Percentiles rank a stretch among this genome's conserved stretches.
These are phyloP conservation scores for Termitomyces sp. DNA, from an alignment of 768 basidiomycete genomes.

Conservation along the genomic window DNA sequence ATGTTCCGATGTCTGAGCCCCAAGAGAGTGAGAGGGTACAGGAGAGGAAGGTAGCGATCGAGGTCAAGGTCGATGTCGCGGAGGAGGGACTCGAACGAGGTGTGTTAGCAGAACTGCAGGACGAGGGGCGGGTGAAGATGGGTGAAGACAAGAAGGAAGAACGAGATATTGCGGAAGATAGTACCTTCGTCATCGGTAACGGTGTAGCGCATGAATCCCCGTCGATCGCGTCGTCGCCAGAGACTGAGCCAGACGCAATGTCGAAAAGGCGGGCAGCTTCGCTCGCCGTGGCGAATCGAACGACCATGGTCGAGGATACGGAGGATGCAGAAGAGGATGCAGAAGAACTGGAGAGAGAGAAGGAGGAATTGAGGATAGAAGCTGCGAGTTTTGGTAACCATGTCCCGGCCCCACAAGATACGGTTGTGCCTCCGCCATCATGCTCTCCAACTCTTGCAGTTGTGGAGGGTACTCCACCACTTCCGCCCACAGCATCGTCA, in stretches of 20 bases:
- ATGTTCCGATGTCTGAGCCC: not conserved
- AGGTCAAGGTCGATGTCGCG: not conserved
- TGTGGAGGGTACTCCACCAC: constrained; percentile 7
- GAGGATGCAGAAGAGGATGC: not conserved
- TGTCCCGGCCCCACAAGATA: not conserved
- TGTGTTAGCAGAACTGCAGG: not conserved
- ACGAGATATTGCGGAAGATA: not conserved
- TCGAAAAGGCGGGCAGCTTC: constrained; percentile 7
- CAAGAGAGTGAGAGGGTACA: not conserved
- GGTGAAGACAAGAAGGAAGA: not conserved
- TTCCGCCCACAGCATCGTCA: constrained; percentile 6
- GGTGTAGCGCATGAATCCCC: constrained; percentile 7
- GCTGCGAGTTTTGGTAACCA: not conserved
- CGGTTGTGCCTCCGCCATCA: not conserved
- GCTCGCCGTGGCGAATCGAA: constrained; percentile 18
- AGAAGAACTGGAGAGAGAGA: constrained; percentile 1
- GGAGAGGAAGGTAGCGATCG: not conserved
- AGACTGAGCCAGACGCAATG: constrained; percentile 18
- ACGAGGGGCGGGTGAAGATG: not conserved
- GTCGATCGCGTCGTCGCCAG: constrained; percentile 11
- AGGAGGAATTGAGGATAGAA: constrained; percentile 1
- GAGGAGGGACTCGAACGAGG: not conserved
- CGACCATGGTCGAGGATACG: constrained; percentile 12
- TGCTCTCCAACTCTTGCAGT: not conserved
- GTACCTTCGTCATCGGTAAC: not conserved